Base-by-base conservation (phyloP, 75 land plant genomes). In the Chamaecyparis obtusa region DNA sequence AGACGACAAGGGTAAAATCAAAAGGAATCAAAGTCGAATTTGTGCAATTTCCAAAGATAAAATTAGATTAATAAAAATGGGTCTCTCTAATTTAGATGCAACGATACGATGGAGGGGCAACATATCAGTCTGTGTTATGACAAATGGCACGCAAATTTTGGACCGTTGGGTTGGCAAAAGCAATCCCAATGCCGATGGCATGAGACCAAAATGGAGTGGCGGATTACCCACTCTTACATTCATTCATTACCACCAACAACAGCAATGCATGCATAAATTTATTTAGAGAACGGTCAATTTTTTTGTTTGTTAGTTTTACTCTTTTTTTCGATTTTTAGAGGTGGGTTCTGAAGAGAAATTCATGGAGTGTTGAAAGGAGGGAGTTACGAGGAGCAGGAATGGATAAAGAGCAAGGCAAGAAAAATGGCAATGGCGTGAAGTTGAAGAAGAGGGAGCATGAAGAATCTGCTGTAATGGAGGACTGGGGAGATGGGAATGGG, bases 371-470 rank as follows among this genome's bases (percentile, higher is more conserved):
- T 14, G 77, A 36, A 27, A 41, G 86, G n/a, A 30, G 19, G 16
- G 86, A 10, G n/a, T 85, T 16, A 39, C 37, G 56, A 15, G 39
- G 1, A 30, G 39, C 19, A 54, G 35, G 43, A 9, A 86, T 86
- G 81, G 81, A 72, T 32, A 33, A 30, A n/a, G 49, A 41, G 15
- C 35, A 8, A 43, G 48, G 51, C 2, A 67, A 48, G 21, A 81
- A 49, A 27, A 80, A 77, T 78, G 82, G 83, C 54, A 86, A 78
- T 21, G 84, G 87, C 54, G 13, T 24, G 46, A 78, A 39, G 78
- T 46, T 57, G 86, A 85, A 85, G 43, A 85, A 57, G 86, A 57
- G 72, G 44, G 86, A 39, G 75, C 39, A 85, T 39, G 86, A 85
- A 85, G 80, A 69, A 32, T 57, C 21, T 81, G 69, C 69, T 51